phyloP scores from a whole-genome alignment of 805 yeast genomes.

The Metschnikowia vanudenii region DNA sequence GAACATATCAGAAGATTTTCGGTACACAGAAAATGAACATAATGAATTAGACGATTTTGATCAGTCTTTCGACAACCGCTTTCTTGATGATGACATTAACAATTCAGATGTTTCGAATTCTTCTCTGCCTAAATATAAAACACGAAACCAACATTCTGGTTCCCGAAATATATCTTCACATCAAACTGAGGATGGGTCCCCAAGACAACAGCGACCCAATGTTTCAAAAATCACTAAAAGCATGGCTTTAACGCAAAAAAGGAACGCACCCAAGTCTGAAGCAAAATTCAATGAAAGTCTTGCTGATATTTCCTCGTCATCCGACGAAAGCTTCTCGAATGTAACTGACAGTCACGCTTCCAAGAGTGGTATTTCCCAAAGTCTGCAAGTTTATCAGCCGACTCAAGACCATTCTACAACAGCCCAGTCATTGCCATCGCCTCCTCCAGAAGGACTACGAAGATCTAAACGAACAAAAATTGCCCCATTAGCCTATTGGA shows the following conservation, averaged over 20 bases:
- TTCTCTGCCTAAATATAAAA: neutral
- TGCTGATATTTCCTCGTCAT: neutral
- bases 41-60: neutral
- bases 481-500: conserved; percentile 80
- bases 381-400: neutral
- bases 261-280: neutral
- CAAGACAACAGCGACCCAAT: too few relatives aligned
- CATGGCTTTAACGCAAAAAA: neutral
- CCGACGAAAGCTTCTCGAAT: neutral
- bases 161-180: too few relatives aligned
- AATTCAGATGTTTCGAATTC: neutral
- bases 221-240: too few relatives aligned
- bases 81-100: neutral
- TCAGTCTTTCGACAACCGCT: neutral
- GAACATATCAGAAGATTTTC: neutral
- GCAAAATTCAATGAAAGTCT: too few relatives aligned
- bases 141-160: neutral
- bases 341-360: neutral
- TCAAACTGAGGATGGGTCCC: too few relatives aligned
- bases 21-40: neutral
- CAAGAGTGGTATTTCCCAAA: neutral
- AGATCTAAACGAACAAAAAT: conserved; percentile 65
- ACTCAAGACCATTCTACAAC: neutral
- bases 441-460: conserved; percentile 51
- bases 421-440: conserved; percentile 35